phyloP scores from a whole-genome alignment of 2,329 filamentous ascomycete species.

The Penicillium decumbens region DNA sequence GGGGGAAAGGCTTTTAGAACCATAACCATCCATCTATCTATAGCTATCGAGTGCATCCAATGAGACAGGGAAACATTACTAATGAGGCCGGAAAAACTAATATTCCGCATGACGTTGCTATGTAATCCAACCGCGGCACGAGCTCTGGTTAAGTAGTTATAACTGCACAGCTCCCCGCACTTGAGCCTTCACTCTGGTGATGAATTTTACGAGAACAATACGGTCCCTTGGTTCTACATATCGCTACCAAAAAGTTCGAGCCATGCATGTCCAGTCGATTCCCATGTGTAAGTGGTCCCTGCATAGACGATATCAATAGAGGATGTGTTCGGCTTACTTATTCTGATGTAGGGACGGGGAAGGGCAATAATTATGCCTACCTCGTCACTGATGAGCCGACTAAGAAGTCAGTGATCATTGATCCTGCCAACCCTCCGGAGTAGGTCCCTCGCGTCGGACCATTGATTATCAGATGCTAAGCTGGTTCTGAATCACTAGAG shows the following conservation, averaged over 20 bases:
- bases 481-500: constrained; percentile 39
- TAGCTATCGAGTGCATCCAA: neutral
- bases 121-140: constrained; percentile 8
- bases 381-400: constrained; percentile 48
- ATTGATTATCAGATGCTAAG: neutral
- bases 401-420: constrained; percentile 49
- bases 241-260: constrained; percentile 21
- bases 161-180: constrained; percentile 14
- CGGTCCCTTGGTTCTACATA: constrained; percentile 14
- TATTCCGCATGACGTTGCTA: constrained; percentile 18
- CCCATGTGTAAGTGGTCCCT: constrained; percentile 47
- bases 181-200: constrained; percentile 16
- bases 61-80: constrained; percentile 11
- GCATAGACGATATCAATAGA: neutral
- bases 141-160: neutral
- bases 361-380: constrained; percentile 51
- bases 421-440: constrained; percentile 50
- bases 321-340: neutral
- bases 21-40: too few species aligned
- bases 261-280: constrained; percentile 52
- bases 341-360: constrained; percentile 31
- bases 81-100: constrained; percentile 5
- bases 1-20: neutral
- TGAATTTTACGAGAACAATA: constrained; percentile 28
- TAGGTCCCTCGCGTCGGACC: constrained; percentile 25